These are phyloP conservation scores for Pseudopyricularia cyperi DNA, from an alignment of 2,329 filamentous ascomycete genomes.

Conservation along the genomic window DNA sequence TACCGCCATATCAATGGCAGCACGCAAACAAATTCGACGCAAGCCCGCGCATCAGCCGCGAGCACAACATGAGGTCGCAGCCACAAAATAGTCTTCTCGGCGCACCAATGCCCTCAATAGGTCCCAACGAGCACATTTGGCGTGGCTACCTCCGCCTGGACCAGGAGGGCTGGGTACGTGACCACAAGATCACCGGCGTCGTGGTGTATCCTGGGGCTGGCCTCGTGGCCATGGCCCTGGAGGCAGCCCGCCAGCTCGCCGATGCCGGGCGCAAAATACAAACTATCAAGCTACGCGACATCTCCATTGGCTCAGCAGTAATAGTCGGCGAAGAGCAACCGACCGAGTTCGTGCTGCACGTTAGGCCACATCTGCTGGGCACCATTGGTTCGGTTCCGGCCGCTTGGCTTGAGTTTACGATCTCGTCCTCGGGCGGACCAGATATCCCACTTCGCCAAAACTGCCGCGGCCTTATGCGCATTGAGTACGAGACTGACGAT, in stretches of 20 bases:
- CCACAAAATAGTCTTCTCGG: background rate
- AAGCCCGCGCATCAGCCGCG: conserved; percentile 12
- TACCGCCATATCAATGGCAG: conserved; percentile 34
- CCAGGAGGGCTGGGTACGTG: conserved; percentile 15
- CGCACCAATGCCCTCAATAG: background rate
- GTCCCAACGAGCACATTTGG: conserved; percentile 1
- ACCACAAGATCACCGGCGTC: conserved; percentile 13
- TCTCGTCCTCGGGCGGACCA: conserved; percentile 4
- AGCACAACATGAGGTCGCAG: conserved; percentile 11
- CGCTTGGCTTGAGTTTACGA: conserved; percentile 7
- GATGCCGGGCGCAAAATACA: background rate
- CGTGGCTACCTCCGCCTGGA: conserved; percentile 15
- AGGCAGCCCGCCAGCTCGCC: conserved; percentile 14
- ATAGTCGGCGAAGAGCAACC: conserved; percentile 24
- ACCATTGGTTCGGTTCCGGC: background rate
- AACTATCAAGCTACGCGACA: conserved; percentile 6
- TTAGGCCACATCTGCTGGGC: conserved; percentile 2
- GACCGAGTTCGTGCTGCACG: conserved; percentile 6
- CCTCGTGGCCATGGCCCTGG: conserved; percentile 2
- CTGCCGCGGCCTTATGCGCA: conserved; percentile 5
- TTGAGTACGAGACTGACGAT: conserved; percentile 2
- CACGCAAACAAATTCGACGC: conserved; percentile 25
- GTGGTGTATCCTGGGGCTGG: conserved; percentile 5
- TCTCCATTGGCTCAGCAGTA: conserved; percentile 15
- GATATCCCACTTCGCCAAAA: background rate